phyloP scores from a whole-genome alignment of 139 green algal species.

The Haematococcus lacustris region DNA sequence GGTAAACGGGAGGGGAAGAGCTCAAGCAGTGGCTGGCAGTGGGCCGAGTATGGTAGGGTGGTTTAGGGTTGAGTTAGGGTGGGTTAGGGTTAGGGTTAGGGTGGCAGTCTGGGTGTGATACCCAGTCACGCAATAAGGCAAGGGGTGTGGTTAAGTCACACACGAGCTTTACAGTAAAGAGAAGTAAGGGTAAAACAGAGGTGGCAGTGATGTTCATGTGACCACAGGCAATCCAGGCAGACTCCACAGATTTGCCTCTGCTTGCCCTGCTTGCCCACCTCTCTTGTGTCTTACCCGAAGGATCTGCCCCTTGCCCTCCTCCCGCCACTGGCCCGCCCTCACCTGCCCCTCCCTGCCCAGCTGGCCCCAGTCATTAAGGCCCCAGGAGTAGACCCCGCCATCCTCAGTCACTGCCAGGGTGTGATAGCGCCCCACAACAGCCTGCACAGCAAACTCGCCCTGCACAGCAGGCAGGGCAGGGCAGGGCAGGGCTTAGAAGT shows the following conservation, averaged over 20 bases:
- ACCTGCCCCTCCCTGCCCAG: conserved; percentile 34
- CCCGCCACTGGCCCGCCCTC: background rate
- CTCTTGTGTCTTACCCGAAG: background rate
- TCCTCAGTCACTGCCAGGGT: conserved; percentile 31
- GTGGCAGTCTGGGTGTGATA: too few relatives aligned
- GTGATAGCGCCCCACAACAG: conserved; percentile 36
- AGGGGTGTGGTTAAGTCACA: too few relatives aligned
- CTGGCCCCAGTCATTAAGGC: conserved; percentile 64
- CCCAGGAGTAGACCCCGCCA: conserved; percentile 43
- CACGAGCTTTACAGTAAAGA: too few relatives aligned
- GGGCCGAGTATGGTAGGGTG: too few relatives aligned
- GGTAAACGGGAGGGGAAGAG: too few relatives aligned
- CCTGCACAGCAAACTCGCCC: conserved; percentile 17
- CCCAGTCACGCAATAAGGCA: too few relatives aligned
- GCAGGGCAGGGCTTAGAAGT: too few relatives aligned
- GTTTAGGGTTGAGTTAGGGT: too few relatives aligned
- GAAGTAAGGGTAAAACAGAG: background rate
- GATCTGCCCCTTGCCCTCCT: background rate
- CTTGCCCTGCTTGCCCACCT: background rate
- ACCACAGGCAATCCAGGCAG: background rate
- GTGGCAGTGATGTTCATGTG: background rate
- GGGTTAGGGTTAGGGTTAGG: too few relatives aligned
- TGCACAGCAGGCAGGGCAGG: conserved; percentile 28
- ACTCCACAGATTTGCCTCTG: background rate
- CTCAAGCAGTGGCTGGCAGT: too few relatives aligned